Evolutionary conservation across 2,329 filamentous ascomycete species (phyloP).

Genomic region (Malbranchea cinnamomea): DNA sequence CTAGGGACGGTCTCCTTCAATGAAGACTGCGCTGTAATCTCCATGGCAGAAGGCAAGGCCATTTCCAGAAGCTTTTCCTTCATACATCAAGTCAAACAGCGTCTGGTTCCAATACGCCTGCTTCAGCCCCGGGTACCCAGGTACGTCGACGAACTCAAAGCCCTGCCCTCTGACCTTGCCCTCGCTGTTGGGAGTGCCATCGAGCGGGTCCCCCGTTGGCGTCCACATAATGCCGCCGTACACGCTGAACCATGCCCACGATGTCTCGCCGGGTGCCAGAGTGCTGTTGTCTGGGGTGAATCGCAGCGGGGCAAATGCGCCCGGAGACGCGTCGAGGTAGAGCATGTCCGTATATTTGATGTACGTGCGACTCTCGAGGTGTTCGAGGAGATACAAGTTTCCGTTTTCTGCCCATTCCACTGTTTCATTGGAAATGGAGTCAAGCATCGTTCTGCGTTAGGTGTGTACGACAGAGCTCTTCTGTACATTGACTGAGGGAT

Average conservation of each 20-base stretch:
- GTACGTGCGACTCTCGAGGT: background rate
- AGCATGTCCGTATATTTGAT: background rate
- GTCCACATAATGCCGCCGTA: background rate
- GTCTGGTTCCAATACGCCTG: conserved; percentile 2
- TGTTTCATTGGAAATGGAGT: background rate
- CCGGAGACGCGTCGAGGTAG: conserved; percentile 1
- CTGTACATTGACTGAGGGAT: background rate
- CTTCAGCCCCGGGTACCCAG: background rate
- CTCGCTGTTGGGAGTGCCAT: background rate
- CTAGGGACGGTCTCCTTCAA: background rate
- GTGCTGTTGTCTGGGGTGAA: conserved; percentile 2
- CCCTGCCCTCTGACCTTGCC: background rate
- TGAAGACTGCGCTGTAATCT: background rate
- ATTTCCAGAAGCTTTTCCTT: background rate
- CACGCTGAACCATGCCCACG: background rate
- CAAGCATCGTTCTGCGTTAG: background rate
- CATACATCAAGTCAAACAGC: conserved; percentile 1
- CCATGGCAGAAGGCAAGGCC: background rate
- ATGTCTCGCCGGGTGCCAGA: background rate
- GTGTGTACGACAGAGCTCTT: background rate
- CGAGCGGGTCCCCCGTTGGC: background rate
- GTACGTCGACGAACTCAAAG: background rate
- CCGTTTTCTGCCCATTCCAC: background rate
- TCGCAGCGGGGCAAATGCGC: background rate
- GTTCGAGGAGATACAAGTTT: background rate